Evolutionary conservation across 768 basidiomycete species (phyloP).

Genomic region (Russula foetens): DNA sequence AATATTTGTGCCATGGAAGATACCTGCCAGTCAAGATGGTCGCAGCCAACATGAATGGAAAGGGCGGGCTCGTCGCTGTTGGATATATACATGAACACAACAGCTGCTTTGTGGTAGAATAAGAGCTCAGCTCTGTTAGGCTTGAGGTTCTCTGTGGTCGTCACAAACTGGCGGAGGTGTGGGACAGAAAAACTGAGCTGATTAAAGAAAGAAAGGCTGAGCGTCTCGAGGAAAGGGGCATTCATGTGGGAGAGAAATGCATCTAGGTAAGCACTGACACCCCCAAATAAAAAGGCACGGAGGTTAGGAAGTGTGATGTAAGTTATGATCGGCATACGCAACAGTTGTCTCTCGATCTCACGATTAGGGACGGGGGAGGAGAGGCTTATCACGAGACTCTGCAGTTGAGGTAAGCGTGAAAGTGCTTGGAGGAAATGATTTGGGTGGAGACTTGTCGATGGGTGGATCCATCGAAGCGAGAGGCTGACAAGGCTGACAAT

Average conservation of each 20-base stretch:
- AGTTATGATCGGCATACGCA: too few species aligned
- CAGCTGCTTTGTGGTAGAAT: neutral
- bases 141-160: neutral
- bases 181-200: neutral
- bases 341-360: neutral
- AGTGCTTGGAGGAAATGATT: neutral
- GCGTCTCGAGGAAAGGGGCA: neutral
- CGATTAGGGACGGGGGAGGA: neutral
- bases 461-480: neutral
- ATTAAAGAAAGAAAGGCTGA: neutral
- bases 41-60: neutral
- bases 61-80: neutral
- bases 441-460: neutral
- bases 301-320: neutral
- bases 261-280: neutral
- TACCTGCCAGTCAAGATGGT: neutral
- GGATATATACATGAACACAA: neutral
- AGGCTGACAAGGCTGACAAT: neutral
- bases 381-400: neutral
- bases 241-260: neutral
- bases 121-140: neutral
- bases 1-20: neutral
- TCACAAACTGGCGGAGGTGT: neutral
- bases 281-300: neutral
- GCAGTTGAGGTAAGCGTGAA: neutral